These are phyloP conservation scores for Celoporthe dispersa DNA, from an alignment of 2,329 filamentous ascomycete genomes.

Conservation along the genomic window DNA sequence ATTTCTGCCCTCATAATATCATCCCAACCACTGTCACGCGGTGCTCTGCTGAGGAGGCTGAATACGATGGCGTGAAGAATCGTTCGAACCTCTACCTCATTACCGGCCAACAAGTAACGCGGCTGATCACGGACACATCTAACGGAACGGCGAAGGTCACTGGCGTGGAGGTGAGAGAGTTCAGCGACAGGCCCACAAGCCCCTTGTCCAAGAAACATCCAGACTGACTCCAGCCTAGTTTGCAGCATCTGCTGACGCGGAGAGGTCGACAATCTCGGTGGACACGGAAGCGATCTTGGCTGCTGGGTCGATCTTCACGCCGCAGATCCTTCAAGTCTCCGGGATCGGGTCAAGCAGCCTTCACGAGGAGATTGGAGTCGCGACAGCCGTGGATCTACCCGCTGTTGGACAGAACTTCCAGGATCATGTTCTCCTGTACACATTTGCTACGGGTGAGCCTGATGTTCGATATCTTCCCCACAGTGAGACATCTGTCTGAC, in stretches of 20 bases:
- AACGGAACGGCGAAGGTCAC: constrained; percentile 28
- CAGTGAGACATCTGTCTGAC: not conserved
- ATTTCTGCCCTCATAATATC: constrained; percentile 33
- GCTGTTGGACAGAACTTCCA: constrained; percentile 60
- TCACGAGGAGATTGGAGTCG: constrained; percentile 49
- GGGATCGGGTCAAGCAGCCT: constrained; percentile 45
- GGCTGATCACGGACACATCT: constrained; percentile 28
- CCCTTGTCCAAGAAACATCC: not conserved
- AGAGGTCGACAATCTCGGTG: constrained; percentile 29
- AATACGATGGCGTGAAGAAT: constrained; percentile 33
- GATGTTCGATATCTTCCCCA: constrained; percentile 22
- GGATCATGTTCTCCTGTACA: constrained; percentile 37
- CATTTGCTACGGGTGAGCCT: constrained; percentile 7
- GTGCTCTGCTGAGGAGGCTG: constrained; percentile 37
- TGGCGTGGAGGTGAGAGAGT: constrained; percentile 28
- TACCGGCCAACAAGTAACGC: constrained; percentile 37
- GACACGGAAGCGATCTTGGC: constrained; percentile 47
- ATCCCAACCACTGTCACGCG: constrained; percentile 36
- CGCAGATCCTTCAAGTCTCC: constrained; percentile 48
- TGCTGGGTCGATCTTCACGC: constrained; percentile 48
- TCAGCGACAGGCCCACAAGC: too few species aligned
- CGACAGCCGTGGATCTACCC: constrained; percentile 58
- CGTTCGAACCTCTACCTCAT: constrained; percentile 37
- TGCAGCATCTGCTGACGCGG: constrained; percentile 16
- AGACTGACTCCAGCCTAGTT: constrained; percentile 9